Percentiles rank a stretch among this genome's conserved stretches.
phyloP scores from a whole-genome alignment of 2,329 filamentous ascomycete species.

The Aspergillus sojae region DNA sequence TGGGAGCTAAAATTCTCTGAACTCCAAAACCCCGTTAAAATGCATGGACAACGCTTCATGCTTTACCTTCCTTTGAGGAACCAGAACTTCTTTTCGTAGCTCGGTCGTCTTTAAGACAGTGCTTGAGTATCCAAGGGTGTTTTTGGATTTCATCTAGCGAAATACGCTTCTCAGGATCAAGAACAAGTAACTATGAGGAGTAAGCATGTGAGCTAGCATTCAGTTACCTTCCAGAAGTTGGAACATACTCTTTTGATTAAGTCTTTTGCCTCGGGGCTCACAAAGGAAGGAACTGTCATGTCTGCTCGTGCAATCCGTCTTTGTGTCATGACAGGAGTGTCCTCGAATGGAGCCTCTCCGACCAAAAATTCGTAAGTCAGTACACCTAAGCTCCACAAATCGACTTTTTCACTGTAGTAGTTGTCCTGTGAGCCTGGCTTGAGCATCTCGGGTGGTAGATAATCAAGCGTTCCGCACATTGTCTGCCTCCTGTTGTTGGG shows the following conservation, averaged over 20 bases:
- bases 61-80: conserved; percentile 37
- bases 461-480: conserved; percentile 96
- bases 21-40: conserved; percentile 25
- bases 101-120: conserved; percentile 68
- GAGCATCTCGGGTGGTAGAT: conserved; percentile 97
- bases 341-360: conserved; percentile 95
- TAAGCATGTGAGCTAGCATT: conserved; percentile 22
- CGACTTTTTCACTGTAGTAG: conserved; percentile 92
- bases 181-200: conserved; percentile 70
- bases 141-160: conserved; percentile 83
- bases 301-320: conserved; percentile 84
- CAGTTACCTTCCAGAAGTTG: not conserved
- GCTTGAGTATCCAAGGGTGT: conserved; percentile 97
- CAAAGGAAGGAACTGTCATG: conserved; percentile 88
- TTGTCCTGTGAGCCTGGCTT: conserved; percentile 78
- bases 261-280: conserved; percentile 87
- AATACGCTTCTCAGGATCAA: conserved; percentile 92
- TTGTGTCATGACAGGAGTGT: conserved; percentile 92
- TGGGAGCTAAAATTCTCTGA: conserved; percentile 3
- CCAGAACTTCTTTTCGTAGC: conserved; percentile 47
- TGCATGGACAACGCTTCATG: conserved; percentile 26
- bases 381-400: conserved; percentile 93
- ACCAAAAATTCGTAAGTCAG: conserved; percentile 95
- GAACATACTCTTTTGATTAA: conserved; percentile 78
- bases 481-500: conserved; percentile 92